Percentiles rank a stretch among this genome's conserved stretches.
Conservation (phyloP, 345 rosid species). For the Microthlaspi erraticum region DNA sequence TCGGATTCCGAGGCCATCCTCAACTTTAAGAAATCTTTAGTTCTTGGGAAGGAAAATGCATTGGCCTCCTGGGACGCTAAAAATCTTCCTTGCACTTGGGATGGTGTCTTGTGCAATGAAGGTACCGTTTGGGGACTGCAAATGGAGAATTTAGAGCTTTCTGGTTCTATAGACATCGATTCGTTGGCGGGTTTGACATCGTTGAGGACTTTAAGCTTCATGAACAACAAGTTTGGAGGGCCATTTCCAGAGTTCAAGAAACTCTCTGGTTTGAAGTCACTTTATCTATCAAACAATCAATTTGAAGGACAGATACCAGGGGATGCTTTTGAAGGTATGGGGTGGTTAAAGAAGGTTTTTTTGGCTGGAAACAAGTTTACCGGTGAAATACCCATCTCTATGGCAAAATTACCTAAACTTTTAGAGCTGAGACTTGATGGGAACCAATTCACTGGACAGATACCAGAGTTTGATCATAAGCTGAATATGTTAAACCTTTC, state of each 20-base stretch:
- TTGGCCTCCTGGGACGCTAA: constrained; percentile 55
- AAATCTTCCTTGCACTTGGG: constrained; percentile 67
- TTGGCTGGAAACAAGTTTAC: constrained; percentile 60
- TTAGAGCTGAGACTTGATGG: constrained; percentile 61
- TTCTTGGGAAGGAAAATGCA: constrained; percentile 34
- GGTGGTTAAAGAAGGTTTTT: constrained; percentile 62
- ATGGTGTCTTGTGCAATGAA: constrained; percentile 59
- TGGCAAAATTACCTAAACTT: constrained; percentile 59
- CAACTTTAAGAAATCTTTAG: constrained; percentile 60
- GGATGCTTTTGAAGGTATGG: constrained; percentile 65
- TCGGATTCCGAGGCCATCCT: constrained; percentile 62
- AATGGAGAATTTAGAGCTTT: constrained; percentile 69
- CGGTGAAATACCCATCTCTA: constrained; percentile 69
- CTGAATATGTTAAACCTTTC: constrained; percentile 58
- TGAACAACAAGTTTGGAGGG: constrained; percentile 64
- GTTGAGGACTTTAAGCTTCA: constrained; percentile 68
- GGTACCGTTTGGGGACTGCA: constrained; percentile 65
- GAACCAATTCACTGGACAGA: constrained; percentile 64
- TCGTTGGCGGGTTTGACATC: constrained; percentile 47
- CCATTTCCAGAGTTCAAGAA: constrained; percentile 63
- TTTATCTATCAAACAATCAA: constrained; percentile 63
- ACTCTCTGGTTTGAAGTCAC: constrained; percentile 55
- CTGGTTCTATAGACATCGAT: constrained; percentile 58
- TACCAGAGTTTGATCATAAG: constrained; percentile 58
- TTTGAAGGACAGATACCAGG: constrained; percentile 67